Evolutionary conservation across 805 yeast genomes (phyloP).

Genomic region (Cyberlindnera saturnus): DNA sequence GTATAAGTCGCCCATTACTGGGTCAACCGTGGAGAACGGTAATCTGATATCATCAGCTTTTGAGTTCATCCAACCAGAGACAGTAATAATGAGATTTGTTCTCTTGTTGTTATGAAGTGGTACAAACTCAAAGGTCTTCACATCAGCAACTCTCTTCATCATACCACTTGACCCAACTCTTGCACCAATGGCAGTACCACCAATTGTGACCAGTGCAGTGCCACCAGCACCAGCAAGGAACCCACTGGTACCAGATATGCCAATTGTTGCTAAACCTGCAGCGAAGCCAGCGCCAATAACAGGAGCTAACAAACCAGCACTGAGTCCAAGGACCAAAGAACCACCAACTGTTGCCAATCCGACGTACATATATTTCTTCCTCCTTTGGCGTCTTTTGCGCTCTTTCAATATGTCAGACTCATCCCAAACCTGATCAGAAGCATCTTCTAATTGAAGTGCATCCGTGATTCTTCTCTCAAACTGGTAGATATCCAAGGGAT

Average conservation of each 20-base stretch:
- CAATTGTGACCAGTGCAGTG: conserved; percentile 85
- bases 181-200: conserved; percentile 90
- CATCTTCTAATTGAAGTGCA: conserved; percentile 81
- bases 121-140: conserved; percentile 86
- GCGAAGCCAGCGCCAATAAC: conserved; percentile 98
- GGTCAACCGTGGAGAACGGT: conserved; percentile 95
- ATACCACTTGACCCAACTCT: conserved; percentile 83
- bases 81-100: conserved; percentile 79
- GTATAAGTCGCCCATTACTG: conserved; percentile 93
- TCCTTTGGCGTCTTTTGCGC: conserved; percentile 60
- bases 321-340: conserved; percentile 84
- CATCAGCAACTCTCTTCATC: conserved; percentile 82
- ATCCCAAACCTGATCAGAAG: conserved; percentile 72
- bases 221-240: conserved; percentile 97
- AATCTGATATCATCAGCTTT: conserved; percentile 91
- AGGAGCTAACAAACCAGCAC: conserved; percentile 95
- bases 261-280: conserved; percentile 92
- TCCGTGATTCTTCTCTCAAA: conserved; percentile 90
- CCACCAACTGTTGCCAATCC: conserved; percentile 97
- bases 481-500: conserved; percentile 67
- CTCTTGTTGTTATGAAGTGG: conserved; percentile 90
- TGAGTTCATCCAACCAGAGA: conserved; percentile 97
- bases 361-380: conserved; percentile 72
- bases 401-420: conserved; percentile 61
- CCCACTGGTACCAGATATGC: conserved; percentile 88